Evolutionary conservation across 495 filamentous ascomycete genomes (phyloP).

Genomic region (Tuber brumale): DNA sequence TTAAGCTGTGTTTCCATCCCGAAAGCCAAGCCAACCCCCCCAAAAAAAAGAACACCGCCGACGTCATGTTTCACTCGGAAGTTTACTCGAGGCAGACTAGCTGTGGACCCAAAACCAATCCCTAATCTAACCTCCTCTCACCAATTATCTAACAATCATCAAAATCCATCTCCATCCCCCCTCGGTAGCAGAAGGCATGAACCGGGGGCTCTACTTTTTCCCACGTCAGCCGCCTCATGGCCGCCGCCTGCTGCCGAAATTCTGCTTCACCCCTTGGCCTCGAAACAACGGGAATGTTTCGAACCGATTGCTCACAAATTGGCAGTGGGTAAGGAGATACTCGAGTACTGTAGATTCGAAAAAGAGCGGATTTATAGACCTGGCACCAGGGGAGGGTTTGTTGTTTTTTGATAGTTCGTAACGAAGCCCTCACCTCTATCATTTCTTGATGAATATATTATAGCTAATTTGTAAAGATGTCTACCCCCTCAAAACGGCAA

Average conservation of each 20-base stretch:
- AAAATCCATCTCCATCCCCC: not conserved
- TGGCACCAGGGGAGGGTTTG: constrained; percentile 65
- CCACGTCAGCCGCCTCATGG: constrained; percentile 2
- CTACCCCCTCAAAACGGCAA: constrained; percentile 71
- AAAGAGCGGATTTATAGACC: constrained; percentile 68
- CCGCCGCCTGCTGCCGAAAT: not conserved
- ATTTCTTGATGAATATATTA: not conserved
- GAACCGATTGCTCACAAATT: not conserved
- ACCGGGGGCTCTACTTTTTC: constrained; percentile 21
- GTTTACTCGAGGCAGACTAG: not conserved
- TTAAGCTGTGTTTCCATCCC: not conserved
- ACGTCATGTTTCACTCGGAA: not conserved
- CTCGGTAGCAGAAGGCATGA: constrained; percentile 12
- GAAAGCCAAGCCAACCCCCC: not conserved
- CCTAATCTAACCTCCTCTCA: not conserved
- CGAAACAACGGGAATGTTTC: not conserved
- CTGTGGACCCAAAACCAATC: not conserved
- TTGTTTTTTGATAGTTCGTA: constrained; percentile 81
- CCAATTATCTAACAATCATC: not conserved
- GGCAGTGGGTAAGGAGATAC: constrained; percentile 4
- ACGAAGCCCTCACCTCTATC: not conserved
- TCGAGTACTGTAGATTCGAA: constrained; percentile 35
- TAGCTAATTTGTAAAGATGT: constrained; percentile 53
- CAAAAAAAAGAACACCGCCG: not conserved
- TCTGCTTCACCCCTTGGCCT: not conserved